Evolutionary conservation across 805 yeast species (phyloP), one percentile per base, ranked within the genome.

Genomic region (Ogataea allantospora): DNA sequence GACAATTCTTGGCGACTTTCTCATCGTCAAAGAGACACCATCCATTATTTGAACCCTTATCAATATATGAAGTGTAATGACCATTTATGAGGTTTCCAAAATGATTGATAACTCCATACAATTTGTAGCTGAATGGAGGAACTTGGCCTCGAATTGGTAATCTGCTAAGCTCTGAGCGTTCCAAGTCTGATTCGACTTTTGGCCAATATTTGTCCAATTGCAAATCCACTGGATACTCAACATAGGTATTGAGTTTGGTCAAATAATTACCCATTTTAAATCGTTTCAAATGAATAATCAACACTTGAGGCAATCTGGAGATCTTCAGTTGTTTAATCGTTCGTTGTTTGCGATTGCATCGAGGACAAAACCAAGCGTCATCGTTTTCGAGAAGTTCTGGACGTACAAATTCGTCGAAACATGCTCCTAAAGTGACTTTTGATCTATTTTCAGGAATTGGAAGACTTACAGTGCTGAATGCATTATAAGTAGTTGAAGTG

Each of bases 21-120:
- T 85, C 73, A 58, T 88, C 96, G 59, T 88, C 96, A 59, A 81
- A 88, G 44, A 79, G 76, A 51, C 85, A 78, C 96, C 96, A 88
- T 1, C 80, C 83, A 38, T 66, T 65, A 26, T 54, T 61, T 14
- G 58, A 57, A 17, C 78, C 79, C 52, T 86, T 86, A 54, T 78
- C 66, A 4, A 86, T 91, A 54, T 70, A 85, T 1, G 95, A 67
- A 0, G 96, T 89, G 60, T 89, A 89, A 60, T 89, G 97, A 0
- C 97, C 97, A 7, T 89, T 84, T 27, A 80, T 75, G 25, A 89
- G 67, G 26, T 83, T 79, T 9, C 97, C 97, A 44, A 65, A 78
- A 60, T 89, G 97, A 48, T 86, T 80, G 11, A 87, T 87, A 1
- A 88, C 95, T 0, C 85, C 95, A 53, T 76, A 83, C 15, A 89